Base-by-base conservation (phyloP, 768 basidiomycete species). In the Mycena albidolilacea region DNA sequence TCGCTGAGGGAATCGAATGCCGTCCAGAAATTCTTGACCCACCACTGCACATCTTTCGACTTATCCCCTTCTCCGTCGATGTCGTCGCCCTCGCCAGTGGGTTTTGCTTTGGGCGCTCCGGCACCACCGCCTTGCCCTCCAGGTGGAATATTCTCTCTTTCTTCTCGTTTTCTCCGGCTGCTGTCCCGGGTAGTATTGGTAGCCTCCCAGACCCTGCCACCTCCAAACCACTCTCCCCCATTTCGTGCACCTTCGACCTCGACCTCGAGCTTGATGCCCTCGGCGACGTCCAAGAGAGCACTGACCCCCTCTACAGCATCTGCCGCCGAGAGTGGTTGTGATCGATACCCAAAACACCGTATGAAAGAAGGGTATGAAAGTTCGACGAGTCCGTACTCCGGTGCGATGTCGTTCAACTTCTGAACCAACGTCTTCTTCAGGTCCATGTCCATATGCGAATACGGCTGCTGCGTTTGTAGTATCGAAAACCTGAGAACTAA, bases 181-280 rank as follows among this genome's bases (percentile, higher is more conserved):
- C 78, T 81, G 39, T 85, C 85, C 35, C 82, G 77, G 52, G 82
- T 83, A 35, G 81, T 80, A 30, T 81, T 85, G 41, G 82, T 82
- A 4, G 88, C 84, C 71, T 93, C 90, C 97, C 97, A 98, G 9
- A 91, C 78, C 71, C 85, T 88, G 5, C 93, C 93, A 15, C 92
- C 91, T 15, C 96, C 96, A 78, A 98, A 98, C 96, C 97, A 97
- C 83, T 98, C 97, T 4, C 97, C 97, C 14, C 97, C 97, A 69
- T 95, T 93, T 60, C 93, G 87, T 41, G 93, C 89, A 46, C 96
- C 96, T 80, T 97, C 95, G 11, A 93, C 83, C 81, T 98, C 97
- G 17, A 99, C 87, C 78, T 98, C 97, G 82, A 99, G 89, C 58
- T 91, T 86, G n/a, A 97, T 88, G 2, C 98, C 97, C 54, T 90